These are phyloP conservation scores for Choanephora cucurbitarum DNA, from an alignment of 371 early-diverging fungal species.

Conservation along the genomic window DNA sequence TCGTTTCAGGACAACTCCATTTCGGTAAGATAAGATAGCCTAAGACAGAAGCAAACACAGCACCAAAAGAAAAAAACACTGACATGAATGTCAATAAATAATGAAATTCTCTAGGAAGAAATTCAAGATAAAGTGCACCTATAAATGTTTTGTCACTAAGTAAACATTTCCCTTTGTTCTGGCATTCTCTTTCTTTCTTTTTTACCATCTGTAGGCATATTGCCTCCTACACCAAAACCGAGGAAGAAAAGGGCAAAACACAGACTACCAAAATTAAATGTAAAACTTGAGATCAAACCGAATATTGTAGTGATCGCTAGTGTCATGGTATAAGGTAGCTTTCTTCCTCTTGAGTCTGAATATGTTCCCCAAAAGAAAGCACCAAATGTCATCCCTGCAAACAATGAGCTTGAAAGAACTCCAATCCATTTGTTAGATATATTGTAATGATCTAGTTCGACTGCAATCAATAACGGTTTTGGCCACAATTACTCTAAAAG, in stretches of 20 bases:
- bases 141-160: conserved; percentile 22
- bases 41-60: conserved; percentile 71
- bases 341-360: conserved; percentile 78
- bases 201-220: conserved; percentile 85
- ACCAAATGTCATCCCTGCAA: conserved; percentile 83
- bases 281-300: conserved; percentile 69
- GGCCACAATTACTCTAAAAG: background rate
- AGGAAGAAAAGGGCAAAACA: conserved; percentile 68
- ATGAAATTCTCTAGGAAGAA: conserved; percentile 76
- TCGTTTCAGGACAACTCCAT: conserved; percentile 65
- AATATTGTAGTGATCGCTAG: conserved; percentile 73
- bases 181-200: background rate
- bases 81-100: conserved; percentile 82
- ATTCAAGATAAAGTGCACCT: conserved; percentile 85
- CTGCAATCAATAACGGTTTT: conserved; percentile 1
- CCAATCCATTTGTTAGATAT: conserved; percentile 64
- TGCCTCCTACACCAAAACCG: conserved; percentile 88
- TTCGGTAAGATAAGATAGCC: conserved; percentile 66
- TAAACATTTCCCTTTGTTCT: background rate
- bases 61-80: conserved; percentile 84
- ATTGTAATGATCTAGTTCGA: conserved; percentile 54
- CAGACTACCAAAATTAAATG: conserved; percentile 64
- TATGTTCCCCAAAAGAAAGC: conserved; percentile 82
- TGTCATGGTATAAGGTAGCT: conserved; percentile 78
- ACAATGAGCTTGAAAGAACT: conserved; percentile 65